Evolutionary conservation across 805 yeast genomes (phyloP), one percentile per base, ranked within the genome.

Genomic region (Debaryomyces prosopidis): DNA sequence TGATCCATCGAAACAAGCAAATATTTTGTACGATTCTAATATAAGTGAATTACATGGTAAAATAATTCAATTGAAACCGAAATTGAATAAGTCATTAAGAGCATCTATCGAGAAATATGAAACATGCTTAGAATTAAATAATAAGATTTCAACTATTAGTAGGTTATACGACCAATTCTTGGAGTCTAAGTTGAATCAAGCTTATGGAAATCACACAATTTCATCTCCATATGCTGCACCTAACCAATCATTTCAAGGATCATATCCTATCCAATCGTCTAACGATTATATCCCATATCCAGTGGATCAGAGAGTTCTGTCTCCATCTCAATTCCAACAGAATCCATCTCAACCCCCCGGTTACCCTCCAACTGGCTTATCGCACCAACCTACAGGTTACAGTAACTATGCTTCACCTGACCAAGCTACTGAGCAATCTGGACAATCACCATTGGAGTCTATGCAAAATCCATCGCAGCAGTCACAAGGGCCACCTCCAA

Each of bases 81-180:
- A 85, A 54, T 61, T 89, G 36, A 83, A 84, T 44, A 71, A 73
- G 36, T 77, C 85, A 11, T 64, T 87, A 26, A 74, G 80, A 37
- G 79, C 76, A 23, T 72, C 88, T 2, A 74, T 77, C 27, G 75
- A 77, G 31, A 83, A 79, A 51, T 80, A 89, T 55, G 92, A 89
- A 42, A 63, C 67, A 16, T 76, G 84, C 49, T 76, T 86, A 50
- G 88, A 86, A 39, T 73, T 87, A 80, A 89, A 87, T 65, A 79
- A 85, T 39, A 89, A 90, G 56, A 77, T 90, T 44, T 84, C 87
- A 44, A 83, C 89, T 4, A 84, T 89, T 27, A 79, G 83, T 58
- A 77, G 85, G 49, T 70, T 85, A n/a, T 90, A 89, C 56, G 96
- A 89, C 60, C 79, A 78, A 48, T 75, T 86, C 40, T 70, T 89